Conservation (phyloP, 1,284 basidiomycete genomes). For the Tetrapyrgos nigripes region DNA sequence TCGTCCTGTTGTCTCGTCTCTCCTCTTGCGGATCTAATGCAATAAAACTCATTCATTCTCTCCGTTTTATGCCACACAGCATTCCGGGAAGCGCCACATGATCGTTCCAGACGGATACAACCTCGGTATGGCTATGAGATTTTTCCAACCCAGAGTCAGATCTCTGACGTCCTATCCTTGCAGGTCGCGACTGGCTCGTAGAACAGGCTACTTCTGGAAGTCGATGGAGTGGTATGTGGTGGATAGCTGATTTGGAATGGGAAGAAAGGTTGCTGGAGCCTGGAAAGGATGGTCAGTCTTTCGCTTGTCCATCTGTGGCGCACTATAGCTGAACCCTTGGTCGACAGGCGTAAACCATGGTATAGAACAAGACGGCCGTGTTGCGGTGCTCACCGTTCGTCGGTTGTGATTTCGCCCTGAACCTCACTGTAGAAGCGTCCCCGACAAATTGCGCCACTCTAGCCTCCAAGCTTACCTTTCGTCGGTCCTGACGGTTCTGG, state of each 20-base stretch:
- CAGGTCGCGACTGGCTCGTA: conserved; percentile 74
- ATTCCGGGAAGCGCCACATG: conserved; percentile 70
- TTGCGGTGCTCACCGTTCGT: conserved; percentile 75
- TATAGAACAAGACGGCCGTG: conserved; percentile 77
- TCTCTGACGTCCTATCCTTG: neutral
- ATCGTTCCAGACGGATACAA: conserved; percentile 82
- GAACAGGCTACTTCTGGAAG: conserved; percentile 65
- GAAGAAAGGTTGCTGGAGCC: conserved; percentile 66
- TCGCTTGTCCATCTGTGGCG: neutral
- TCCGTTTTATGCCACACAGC: conserved; percentile 37
- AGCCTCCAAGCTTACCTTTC: too few species aligned
- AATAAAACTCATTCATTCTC: neutral
- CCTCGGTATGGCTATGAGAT: conserved; percentile 41
- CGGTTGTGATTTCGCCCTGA: conserved; percentile 29
- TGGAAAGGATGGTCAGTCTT: conserved; percentile 64
- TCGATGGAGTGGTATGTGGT: conserved; percentile 66
- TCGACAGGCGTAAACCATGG: conserved; percentile 75
- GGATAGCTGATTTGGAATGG: conserved; percentile 80
- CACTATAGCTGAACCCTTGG: neutral
- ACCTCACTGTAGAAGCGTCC: too few species aligned
- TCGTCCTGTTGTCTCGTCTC: too few species aligned
- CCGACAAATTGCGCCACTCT: too few species aligned
- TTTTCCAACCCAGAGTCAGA: neutral
- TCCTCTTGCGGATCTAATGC: too few species aligned
- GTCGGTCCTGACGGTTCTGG: too few species aligned